These are phyloP conservation scores for Kwoniella botswanensis DNA, from an alignment of 768 basidiomycete species.

Conservation along the genomic window DNA sequence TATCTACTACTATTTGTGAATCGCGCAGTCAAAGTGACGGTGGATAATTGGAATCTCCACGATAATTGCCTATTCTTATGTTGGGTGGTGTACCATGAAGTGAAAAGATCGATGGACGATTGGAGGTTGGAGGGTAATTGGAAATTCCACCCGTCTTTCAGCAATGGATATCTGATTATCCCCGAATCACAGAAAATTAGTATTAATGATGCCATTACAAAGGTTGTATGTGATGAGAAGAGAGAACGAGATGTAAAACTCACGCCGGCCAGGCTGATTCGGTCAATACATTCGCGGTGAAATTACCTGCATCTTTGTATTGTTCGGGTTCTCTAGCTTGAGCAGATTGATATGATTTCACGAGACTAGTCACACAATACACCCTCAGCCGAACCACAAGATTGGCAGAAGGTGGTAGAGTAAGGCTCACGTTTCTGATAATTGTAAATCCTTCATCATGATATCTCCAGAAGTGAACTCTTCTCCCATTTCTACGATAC, in stretches of 20 bases:
- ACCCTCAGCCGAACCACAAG: neutral
- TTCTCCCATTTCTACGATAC: slow-evolving; percentile 80
- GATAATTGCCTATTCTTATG: slow-evolving; percentile 77
- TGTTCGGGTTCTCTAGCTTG: slow-evolving; percentile 63
- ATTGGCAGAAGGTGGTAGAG: neutral
- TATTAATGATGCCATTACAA: no score
- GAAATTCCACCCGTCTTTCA: slow-evolving; percentile 38
- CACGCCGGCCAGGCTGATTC: slow-evolving; percentile 51
- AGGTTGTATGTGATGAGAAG: neutral
- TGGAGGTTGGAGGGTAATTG: slow-evolving; percentile 68
- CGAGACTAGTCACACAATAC: slow-evolving; percentile 26
- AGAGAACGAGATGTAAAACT: slow-evolving; percentile 7
- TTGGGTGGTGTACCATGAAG: slow-evolving; percentile 74
- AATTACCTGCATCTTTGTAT: slow-evolving; percentile 66
- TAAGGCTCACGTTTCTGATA: slow-evolving; percentile 56
- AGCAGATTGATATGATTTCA: slow-evolving; percentile 48
- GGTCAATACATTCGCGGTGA: slow-evolving; percentile 58
- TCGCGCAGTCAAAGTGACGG: slow-evolving; percentile 72
- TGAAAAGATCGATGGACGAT: slow-evolving; percentile 68
- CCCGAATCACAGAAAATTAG: slow-evolving; percentile 1
- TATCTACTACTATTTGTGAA: slow-evolving; percentile 68
- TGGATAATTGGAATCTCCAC: slow-evolving; percentile 87
- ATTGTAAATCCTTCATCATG: slow-evolving; percentile 88
- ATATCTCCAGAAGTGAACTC: slow-evolving; percentile 92
- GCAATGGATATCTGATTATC: slow-evolving; percentile 23